These are phyloP conservation scores for Macadamia tetraphylla DNA, from an alignment of 164 flowering plant genomes.

Conservation along the genomic window DNA sequence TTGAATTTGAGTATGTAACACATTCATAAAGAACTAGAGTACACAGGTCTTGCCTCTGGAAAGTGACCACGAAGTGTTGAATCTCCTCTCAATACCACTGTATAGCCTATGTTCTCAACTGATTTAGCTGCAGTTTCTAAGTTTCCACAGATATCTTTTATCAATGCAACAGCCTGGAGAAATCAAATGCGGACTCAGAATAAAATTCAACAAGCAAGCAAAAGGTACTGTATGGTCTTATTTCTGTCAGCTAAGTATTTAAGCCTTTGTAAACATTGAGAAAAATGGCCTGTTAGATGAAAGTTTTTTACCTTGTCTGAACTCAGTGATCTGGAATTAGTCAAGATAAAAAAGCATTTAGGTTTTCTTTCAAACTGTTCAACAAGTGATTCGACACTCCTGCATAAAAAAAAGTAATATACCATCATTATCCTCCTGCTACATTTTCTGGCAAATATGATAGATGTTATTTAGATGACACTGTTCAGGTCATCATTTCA, in stretches of 20 bases:
- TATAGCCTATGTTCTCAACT: constrained; percentile 48
- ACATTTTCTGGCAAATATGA: not conserved
- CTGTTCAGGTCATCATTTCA: not conserved
- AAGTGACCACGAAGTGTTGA: constrained; percentile 98
- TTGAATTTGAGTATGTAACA: not conserved
- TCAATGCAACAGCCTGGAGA: constrained; percentile 69
- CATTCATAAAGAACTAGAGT: not conserved
- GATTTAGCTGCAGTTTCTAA: constrained; percentile 58
- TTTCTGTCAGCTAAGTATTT: not conserved
- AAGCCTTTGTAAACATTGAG: not conserved
- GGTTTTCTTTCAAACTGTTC: constrained; percentile 71
- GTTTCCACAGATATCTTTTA: constrained; percentile 72
- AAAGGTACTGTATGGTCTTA: not conserved
- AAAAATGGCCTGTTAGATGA: not conserved
- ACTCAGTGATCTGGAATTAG: constrained; percentile 84
- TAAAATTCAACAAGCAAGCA: constrained; percentile 5
- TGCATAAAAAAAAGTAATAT: constrained; percentile 23
- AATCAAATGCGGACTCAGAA: constrained; percentile 9
- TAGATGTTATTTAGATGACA: no score
- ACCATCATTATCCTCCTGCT: not conserved
- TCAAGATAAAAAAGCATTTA: constrained; percentile 88
- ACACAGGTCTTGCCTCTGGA: constrained; percentile 69
- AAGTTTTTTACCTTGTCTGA: constrained; percentile 66
- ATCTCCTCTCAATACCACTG: constrained; percentile 96
- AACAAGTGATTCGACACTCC: constrained; percentile 73